Conservation (phyloP, 495 filamentous ascomycete genomes). For the Usnea hakonensis region DNA sequence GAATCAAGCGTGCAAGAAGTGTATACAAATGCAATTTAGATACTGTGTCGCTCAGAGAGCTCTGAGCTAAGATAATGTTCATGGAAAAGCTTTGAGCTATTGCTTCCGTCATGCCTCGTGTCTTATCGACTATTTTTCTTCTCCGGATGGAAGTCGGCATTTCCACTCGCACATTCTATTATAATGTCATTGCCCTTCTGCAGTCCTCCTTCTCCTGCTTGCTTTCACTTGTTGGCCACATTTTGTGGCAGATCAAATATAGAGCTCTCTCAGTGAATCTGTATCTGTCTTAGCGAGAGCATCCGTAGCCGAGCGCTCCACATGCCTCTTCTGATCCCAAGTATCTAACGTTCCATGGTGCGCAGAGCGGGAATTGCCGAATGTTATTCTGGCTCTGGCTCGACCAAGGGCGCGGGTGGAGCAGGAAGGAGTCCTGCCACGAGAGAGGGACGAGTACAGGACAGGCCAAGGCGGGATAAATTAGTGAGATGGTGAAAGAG, state of each 20-base stretch:
- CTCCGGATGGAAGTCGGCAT: neutral
- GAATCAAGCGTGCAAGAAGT: constrained; percentile 60
- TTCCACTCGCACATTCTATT: neutral
- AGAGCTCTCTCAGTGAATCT: neutral
- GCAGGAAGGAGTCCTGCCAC: neutral
- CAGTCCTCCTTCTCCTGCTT: neutral
- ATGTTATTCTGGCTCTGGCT: neutral
- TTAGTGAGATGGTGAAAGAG: neutral
- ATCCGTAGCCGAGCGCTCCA: neutral
- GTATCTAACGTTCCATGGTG: neutral
- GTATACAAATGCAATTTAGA: constrained; percentile 33
- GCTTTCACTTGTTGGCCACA: neutral
- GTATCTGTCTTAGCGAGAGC: neutral
- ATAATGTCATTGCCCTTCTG: neutral
- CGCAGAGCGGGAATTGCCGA: neutral
- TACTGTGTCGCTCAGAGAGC: neutral
- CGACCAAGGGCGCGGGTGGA: neutral
- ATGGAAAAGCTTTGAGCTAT: neutral
- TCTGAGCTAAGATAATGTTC: neutral
- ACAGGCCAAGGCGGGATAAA: neutral
- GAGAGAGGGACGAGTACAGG: neutral
- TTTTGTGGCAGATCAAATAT: neutral
- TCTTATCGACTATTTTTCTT: no score
- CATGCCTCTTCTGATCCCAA: neutral
- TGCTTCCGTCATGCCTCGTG: neutral